Conservation (phyloP, 2,329 filamentous ascomycete species). For the Hymenoscyphus albidus region DNA sequence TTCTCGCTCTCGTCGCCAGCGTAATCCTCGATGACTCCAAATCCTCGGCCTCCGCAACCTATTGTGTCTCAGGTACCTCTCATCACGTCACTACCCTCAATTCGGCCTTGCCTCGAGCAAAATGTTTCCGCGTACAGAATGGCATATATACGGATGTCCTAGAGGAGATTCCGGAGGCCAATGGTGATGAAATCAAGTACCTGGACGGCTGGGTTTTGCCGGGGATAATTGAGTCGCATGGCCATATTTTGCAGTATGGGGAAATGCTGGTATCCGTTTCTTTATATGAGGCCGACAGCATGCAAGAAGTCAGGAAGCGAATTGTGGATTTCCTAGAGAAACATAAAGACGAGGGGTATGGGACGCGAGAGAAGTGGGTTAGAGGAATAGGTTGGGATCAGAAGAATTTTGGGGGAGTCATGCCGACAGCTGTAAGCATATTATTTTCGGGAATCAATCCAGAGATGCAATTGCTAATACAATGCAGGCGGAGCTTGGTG, state of each 20-base stretch:
- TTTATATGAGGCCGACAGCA: constrained; percentile 55
- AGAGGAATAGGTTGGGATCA: constrained; percentile 70
- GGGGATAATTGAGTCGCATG: constrained; percentile 68
- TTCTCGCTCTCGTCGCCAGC: constrained; percentile 14
- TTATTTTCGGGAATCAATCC: background rate
- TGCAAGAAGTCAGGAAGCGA: constrained; percentile 51
- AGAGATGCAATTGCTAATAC: background rate
- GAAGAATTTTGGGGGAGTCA: constrained; percentile 53
- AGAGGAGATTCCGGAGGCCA: constrained; percentile 29
- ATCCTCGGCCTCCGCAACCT: constrained; percentile 19
- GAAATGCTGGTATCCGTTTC: constrained; percentile 64
- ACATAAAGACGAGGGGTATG: constrained; percentile 48
- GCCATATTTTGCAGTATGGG: constrained; percentile 62
- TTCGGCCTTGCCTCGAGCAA: constrained; percentile 37
- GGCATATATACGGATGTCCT: constrained; percentile 51
- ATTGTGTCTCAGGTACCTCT: constrained; percentile 27
- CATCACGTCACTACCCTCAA: constrained; percentile 45
- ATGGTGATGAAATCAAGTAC: constrained; percentile 33
- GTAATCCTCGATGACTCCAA: constrained; percentile 5
- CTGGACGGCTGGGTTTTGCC: constrained; percentile 56
- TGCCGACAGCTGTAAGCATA: constrained; percentile 53
- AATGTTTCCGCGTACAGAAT: constrained; percentile 54
- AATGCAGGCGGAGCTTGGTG: constrained; percentile 50
- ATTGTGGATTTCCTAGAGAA: constrained; percentile 48
- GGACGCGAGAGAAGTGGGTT: constrained; percentile 54